phyloP scores from a whole-genome alignment of 345 rosid species.

The Gossypium rotundifolium region DNA sequence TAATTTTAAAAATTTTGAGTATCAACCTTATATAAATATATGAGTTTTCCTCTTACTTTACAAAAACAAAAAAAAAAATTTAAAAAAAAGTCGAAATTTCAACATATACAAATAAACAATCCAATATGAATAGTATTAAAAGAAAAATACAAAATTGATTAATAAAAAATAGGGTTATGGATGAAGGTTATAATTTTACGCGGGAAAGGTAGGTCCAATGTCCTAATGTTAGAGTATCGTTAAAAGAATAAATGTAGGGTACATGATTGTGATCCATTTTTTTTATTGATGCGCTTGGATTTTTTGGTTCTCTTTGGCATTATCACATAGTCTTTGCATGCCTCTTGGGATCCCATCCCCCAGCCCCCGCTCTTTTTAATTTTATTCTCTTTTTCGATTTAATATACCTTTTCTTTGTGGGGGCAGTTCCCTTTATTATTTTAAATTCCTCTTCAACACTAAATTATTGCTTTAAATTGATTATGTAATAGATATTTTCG shows the following conservation, averaged over 20 bases:
- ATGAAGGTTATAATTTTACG: not conserved
- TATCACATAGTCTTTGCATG: not conserved
- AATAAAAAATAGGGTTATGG: too few species aligned
- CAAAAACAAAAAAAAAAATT: too few species aligned
- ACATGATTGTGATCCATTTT: too few species aligned
- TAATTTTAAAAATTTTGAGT: too few species aligned
- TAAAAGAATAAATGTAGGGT: not conserved
- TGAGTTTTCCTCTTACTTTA: too few species aligned
- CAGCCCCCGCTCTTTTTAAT: too few species aligned
- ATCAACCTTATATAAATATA: too few species aligned
- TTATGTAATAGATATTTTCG: not conserved
- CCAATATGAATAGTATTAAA: too few species aligned
- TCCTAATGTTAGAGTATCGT: not conserved
- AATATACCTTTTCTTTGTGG: not conserved
- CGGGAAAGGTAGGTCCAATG: slow-evolving; percentile 25
- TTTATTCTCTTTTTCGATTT: not conserved
- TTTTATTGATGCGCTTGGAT: too few species aligned
- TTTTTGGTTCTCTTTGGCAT: not conserved
- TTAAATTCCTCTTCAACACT: not conserved
- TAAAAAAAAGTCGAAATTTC: too few species aligned
- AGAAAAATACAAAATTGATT: too few species aligned
- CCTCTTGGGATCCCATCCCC: not conserved
- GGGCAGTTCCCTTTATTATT: not conserved
- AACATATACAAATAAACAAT: too few species aligned
- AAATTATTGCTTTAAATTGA: not conserved